Base-by-base conservation (phyloP, 1,284 basidiomycete genomes). In the Dichomitus squalens region DNA sequence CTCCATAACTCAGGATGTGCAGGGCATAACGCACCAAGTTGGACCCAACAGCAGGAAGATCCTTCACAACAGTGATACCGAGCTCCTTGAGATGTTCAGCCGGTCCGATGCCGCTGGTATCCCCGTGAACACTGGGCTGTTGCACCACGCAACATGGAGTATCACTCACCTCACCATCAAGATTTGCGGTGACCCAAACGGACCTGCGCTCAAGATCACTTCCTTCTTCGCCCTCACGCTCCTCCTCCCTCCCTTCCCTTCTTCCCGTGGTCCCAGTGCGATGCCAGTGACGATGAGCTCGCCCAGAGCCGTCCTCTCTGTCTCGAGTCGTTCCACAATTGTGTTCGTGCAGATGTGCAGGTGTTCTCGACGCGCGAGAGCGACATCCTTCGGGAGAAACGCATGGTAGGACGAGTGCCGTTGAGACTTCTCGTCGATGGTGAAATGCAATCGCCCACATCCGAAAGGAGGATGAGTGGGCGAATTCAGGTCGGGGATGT, bases 41-140 rank as follows among this genome's bases (percentile, higher is more conserved):
- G 2, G 73, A 65, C 7, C 85, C 83, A 7, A 88, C 85, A 8
- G 78, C 80, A 0, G 82, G 78, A 6, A 82, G 72, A 57, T 86
- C 79, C 38, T 79, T 69, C 3, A 85, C 64, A 11, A 85, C 66
- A 0, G 76, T 72, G 31, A 88, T 83, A 2, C 67, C 64, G 39
- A 78, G 71, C 39, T 75, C 69, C 33, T 75, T 65, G 23, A 88
- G 78, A n/a, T 85, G 75, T 18, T 72, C 67, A 12, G 75, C 73
- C 12, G 84, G 80, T 0, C 87, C 87, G 18, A 88, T 70, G 4
- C 88, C 88, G 21, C 66, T 67, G 14, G 7, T 7, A 16, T 27
- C 21, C 12, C n/a, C 3, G n/a, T 52, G 16, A 58, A 38, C 8
- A 43, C 7, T 5, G 36, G 1, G 36, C 36, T 46, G 7, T n/a